phyloP scores from a whole-genome alignment of 495 filamentous ascomycete genomes.

The Tuber borchii region DNA sequence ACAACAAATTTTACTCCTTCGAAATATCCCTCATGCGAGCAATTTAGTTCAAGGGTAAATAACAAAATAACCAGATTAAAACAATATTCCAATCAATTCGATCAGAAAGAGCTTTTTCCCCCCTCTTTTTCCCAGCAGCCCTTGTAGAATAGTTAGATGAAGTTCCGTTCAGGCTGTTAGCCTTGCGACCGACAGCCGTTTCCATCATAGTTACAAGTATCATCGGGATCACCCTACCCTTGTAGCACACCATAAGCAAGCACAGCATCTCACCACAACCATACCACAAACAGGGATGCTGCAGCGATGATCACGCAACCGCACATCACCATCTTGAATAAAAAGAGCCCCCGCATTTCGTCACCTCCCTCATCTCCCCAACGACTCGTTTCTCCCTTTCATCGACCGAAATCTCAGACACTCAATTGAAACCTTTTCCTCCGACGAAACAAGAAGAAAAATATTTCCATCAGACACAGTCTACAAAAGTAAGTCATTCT shows the following conservation, averaged over 20 bases:
- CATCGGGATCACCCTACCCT: neutral
- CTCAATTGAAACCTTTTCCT: neutral
- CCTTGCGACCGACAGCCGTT: neutral
- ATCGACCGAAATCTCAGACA: neutral
- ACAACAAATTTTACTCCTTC: neutral
- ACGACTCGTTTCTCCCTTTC: neutral
- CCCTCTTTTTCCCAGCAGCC: neutral
- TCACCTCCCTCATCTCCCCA: neutral
- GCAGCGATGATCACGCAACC: constrained; percentile 2
- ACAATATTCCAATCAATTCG: neutral
- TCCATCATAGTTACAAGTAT: neutral
- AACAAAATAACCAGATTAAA: neutral
- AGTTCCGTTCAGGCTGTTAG: neutral
- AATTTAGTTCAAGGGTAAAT: neutral
- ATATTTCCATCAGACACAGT: neutral
- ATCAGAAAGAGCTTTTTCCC: neutral
- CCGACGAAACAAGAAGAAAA: neutral
- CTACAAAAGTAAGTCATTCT: neutral
- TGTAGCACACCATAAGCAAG: neutral
- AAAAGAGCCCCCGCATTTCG: neutral
- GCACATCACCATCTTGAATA: neutral
- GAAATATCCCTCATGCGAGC: neutral
- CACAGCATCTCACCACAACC: constrained; percentile 4
- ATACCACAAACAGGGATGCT: neutral
- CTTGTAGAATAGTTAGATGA: neutral